Evolutionary conservation across 768 basidiomycete genomes (phyloP).

Genomic region (Podaxis rugospora): DNA sequence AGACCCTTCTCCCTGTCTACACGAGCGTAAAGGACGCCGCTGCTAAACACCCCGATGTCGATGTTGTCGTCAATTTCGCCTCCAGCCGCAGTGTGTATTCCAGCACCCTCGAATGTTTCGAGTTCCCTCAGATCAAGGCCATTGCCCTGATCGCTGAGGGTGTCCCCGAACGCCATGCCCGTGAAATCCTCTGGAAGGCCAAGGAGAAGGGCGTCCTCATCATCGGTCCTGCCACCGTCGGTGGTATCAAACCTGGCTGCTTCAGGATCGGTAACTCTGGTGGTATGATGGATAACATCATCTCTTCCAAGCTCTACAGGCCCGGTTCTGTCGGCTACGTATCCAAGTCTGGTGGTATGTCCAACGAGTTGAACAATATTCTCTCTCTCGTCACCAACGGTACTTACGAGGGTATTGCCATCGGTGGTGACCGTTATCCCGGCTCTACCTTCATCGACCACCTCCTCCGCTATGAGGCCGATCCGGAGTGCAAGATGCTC

Average conservation of each 20-base stretch:
- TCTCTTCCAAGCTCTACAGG: constrained; percentile 97
- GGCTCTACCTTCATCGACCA: constrained; percentile 99
- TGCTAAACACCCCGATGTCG: constrained; percentile 93
- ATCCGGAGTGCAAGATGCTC: constrained; percentile 98
- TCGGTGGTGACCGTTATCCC: constrained; percentile 98
- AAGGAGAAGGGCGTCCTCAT: constrained; percentile 84
- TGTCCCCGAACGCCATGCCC: constrained; percentile 96
- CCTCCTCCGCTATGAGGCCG: constrained; percentile 93
- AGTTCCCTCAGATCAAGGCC: constrained; percentile 46
- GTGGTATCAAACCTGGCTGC: constrained; percentile 99
- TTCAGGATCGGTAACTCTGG: constrained; percentile 99
- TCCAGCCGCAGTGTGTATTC: constrained; percentile 91
- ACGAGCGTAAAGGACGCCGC: constrained; percentile 87
- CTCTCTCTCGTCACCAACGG: constrained; percentile 95
- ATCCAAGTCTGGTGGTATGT: constrained; percentile 99
- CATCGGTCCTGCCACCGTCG: constrained; percentile 94
- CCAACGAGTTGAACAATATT: constrained; percentile 99
- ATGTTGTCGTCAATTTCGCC: constrained; percentile 98
- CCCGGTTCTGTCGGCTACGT: constrained; percentile 97
- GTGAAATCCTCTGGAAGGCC: constrained; percentile 91
- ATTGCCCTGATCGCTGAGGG: constrained; percentile 98
- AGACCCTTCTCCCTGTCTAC: constrained; percentile 97
- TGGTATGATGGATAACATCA: constrained; percentile 99
- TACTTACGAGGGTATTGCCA: constrained; percentile 99
- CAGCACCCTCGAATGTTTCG: constrained; percentile 88